Percentiles rank a stretch among this genome's conserved stretches.
Evolutionary conservation across 2,329 filamentous ascomycete genomes (phyloP).

Genomic region (Aspergillus sp.): DNA sequence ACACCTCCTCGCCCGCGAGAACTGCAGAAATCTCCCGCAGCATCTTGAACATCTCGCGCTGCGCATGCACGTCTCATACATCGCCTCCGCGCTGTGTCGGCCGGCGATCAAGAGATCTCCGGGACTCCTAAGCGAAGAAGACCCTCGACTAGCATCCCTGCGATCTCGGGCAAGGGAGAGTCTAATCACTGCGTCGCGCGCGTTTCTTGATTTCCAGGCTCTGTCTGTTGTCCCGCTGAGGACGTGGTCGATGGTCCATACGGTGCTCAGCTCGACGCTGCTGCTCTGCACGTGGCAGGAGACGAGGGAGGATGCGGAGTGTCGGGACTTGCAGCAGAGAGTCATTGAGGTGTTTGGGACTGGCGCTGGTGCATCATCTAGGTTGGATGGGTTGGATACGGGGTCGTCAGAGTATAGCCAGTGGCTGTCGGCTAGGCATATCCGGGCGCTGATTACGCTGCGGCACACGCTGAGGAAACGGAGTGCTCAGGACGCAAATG

Average conservation of each 20-base stretch:
- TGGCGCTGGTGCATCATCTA: constrained; percentile 10
- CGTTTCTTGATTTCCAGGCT: constrained; percentile 34
- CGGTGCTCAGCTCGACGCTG: constrained; percentile 33
- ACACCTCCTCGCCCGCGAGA: constrained; percentile 49
- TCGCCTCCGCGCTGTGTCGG: constrained; percentile 56
- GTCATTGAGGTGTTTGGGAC: constrained; percentile 31
- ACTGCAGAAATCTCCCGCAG: constrained; percentile 39
- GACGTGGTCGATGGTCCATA: constrained; percentile 38
- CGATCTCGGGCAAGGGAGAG: constrained; percentile 26
- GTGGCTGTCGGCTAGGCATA: constrained; percentile 31
- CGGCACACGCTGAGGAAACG: constrained; percentile 17
- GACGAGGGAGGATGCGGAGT: constrained; percentile 30
- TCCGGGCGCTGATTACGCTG: constrained; percentile 29
- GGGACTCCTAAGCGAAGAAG: not conserved
- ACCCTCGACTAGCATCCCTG: constrained; percentile 14
- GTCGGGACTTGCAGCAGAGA: constrained; percentile 28
- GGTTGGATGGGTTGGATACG: constrained; percentile 13
- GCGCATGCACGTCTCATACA: constrained; percentile 57
- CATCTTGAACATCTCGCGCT: constrained; percentile 57
- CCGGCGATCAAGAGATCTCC: constrained; percentile 49
- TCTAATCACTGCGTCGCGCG: constrained; percentile 28
- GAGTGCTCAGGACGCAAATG: not conserved
- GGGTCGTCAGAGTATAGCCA: constrained; percentile 21
- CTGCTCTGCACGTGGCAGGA: constrained; percentile 37
- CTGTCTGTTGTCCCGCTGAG: constrained; percentile 31